Evolutionary conservation across 2,329 filamentous ascomycete genomes (phyloP), one percentile per base, ranked within the genome.

Genomic region (Xylaria sp.): DNA sequence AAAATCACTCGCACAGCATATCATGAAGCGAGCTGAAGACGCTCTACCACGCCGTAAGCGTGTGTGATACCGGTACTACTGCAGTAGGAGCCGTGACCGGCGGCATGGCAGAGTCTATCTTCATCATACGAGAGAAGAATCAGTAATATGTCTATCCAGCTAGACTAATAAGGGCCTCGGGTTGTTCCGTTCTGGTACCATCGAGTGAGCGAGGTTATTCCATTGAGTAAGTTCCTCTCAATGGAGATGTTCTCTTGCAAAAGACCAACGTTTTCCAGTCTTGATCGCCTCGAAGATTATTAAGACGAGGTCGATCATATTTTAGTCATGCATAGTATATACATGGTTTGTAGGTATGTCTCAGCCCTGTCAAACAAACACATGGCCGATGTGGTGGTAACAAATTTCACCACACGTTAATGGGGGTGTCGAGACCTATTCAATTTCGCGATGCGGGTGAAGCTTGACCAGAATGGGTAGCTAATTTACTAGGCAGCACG

Each of bases 281-380:
- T 17, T 54, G 45, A n/a, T n/a, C 5, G 29, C 29, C 29, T 34
- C 29, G 16, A 26, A 13, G 11, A 3, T 34, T 7, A 34, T 34
- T n/a, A n/a, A n/a, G n/a, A n/a, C n/a, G n/a, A n/a, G n/a, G n/a
- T 48, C 49, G 34, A 48, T 45, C 34, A 39, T n/a, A 26, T 50
- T 6, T 54, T 26, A 43, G 43, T 52, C 51, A 44, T 20, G 17
- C 45, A 42, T 39, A 18, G 20, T 18, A 45, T 45, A 41, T 41
- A 48, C n/a, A 19, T 4, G 20, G 5, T 21, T 21, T 16, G 40
- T 42, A 21, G 38, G 44, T 21, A 48, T 56, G 61, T 64, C 59
- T 66, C 63, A 66, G 63, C 61, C 63, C 53, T 64, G 63, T 60
- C 48, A 44, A 59, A 44, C 56, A 43, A 52, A 54, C 45, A 48